phyloP scores from a whole-genome alignment of 805 yeast species.

The Zygoascus tannicola region DNA sequence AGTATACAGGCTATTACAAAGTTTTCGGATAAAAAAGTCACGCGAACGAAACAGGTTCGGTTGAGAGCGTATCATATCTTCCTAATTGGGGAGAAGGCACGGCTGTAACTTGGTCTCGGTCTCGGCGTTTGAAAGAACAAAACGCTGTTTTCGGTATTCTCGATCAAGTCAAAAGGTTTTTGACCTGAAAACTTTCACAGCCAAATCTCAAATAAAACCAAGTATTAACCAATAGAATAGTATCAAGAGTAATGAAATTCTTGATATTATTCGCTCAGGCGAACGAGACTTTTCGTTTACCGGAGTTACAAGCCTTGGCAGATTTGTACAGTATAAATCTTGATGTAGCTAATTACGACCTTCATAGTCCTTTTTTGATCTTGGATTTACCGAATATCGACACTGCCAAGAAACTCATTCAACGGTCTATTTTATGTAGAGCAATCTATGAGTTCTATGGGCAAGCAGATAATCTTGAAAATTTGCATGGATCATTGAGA shows the following conservation, averaged over 20 bases:
- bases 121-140: too few relatives aligned
- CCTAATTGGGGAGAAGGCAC: too few relatives aligned
- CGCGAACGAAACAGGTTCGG: too few relatives aligned
- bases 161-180: too few relatives aligned
- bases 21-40: too few relatives aligned
- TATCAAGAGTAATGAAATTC: conserved; percentile 50
- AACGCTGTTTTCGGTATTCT: too few relatives aligned
- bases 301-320: conserved; percentile 83
- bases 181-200: too few relatives aligned
- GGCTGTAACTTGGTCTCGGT: too few relatives aligned
- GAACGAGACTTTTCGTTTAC: conserved; percentile 64
- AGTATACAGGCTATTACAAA: too few relatives aligned
- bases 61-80: too few relatives aligned
- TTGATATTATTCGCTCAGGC: conserved; percentile 79
- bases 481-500: conserved; percentile 40
- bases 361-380: conserved; percentile 56
- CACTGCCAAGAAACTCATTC: conserved; percentile 54
- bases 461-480: conserved; percentile 44
- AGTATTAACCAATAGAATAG: too few relatives aligned
- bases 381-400: conserved; percentile 59
- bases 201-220: too few relatives aligned
- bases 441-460: conserved; percentile 87
- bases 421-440: conserved; percentile 58
- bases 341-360: conserved; percentile 42
- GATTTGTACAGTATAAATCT: conserved; percentile 40